phyloP scores from a whole-genome alignment of 352 stramenopile species.

The Pythium phragmiticola region DNA sequence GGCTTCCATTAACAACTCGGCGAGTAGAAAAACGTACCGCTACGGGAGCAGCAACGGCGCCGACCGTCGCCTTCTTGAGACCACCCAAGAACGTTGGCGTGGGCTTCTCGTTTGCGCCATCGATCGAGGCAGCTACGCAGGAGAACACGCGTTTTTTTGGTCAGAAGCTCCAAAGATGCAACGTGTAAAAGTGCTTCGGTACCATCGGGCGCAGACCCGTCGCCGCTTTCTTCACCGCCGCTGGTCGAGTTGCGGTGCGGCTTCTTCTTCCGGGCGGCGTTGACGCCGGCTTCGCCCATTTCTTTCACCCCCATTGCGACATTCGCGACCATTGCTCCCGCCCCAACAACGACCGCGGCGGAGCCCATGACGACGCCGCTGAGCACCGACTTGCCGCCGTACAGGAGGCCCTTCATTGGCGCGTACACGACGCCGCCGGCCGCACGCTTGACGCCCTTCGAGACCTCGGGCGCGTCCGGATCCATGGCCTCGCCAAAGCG shows the following conservation, averaged over 20 bases:
- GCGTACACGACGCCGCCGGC: conserved; percentile 81
- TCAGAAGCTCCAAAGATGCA: neutral
- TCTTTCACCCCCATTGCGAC: conserved; percentile 82
- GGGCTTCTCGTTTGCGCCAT: conserved; percentile 61
- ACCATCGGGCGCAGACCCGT: conserved; percentile 29
- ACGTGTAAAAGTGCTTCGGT: neutral
- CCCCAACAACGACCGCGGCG: conserved; percentile 68
- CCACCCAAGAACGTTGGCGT: conserved; percentile 79
- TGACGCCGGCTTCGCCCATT: conserved; percentile 83
- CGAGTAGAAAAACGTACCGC: conserved; percentile 37
- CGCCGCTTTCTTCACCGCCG: conserved; percentile 32
- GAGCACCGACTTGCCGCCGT: conserved; percentile 82
- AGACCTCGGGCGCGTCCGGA: conserved; percentile 68
- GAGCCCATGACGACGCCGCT: conserved; percentile 85
- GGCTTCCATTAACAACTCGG: neutral
- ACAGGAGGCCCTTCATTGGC: conserved; percentile 76
- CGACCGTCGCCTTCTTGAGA: conserved; percentile 84
- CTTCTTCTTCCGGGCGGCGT: conserved; percentile 65
- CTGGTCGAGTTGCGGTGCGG: conserved; percentile 18
- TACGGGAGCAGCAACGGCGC: conserved; percentile 73
- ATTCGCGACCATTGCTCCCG: conserved; percentile 81
- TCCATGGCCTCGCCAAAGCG: conserved; percentile 85
- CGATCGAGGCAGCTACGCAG: neutral
- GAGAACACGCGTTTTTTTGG: neutral
- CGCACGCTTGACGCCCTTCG: conserved; percentile 76